Evolutionary conservation across 306 rosid species (phyloP).

Genomic region (Pyrus pyrifolia): DNA sequence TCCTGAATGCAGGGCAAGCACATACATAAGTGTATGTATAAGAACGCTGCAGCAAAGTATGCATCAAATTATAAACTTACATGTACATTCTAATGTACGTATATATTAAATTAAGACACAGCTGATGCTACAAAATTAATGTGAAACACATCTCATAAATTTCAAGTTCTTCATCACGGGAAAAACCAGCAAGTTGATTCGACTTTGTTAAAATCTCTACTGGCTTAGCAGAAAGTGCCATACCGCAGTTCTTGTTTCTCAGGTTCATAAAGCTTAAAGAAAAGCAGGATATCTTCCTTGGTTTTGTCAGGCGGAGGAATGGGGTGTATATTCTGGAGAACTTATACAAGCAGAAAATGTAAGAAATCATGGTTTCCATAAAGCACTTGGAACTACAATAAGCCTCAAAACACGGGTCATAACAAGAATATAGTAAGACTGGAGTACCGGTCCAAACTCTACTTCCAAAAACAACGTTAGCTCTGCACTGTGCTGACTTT

Average conservation of each 20-base stretch:
- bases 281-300: slow-evolving; percentile 70
- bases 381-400: neutral
- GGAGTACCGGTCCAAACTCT: slow-evolving; percentile 57
- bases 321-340: slow-evolving; percentile 58
- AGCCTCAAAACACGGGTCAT: slow-evolving; percentile 7
- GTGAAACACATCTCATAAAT: slow-evolving; percentile 62
- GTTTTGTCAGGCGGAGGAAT: slow-evolving; percentile 59
- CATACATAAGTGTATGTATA: neutral
- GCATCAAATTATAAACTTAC: too few species aligned
- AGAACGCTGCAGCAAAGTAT: too few species aligned
- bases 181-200: slow-evolving; percentile 74
- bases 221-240: slow-evolving; percentile 28
- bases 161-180: slow-evolving; percentile 64
- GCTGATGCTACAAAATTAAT: neutral
- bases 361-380: neutral
- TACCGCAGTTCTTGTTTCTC: slow-evolving; percentile 66
- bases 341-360: neutral
- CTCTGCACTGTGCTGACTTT: slow-evolving; percentile 53
- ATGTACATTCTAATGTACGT: too few species aligned
- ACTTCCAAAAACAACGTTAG: slow-evolving; percentile 74
- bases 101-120: neutral
- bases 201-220: slow-evolving; percentile 53
- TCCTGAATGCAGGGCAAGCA: slow-evolving; percentile 39
- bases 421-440: neutral
- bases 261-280: slow-evolving; percentile 84